Base-by-base conservation (phyloP, 1,284 basidiomycete species). In the Tilletia caries region DNA sequence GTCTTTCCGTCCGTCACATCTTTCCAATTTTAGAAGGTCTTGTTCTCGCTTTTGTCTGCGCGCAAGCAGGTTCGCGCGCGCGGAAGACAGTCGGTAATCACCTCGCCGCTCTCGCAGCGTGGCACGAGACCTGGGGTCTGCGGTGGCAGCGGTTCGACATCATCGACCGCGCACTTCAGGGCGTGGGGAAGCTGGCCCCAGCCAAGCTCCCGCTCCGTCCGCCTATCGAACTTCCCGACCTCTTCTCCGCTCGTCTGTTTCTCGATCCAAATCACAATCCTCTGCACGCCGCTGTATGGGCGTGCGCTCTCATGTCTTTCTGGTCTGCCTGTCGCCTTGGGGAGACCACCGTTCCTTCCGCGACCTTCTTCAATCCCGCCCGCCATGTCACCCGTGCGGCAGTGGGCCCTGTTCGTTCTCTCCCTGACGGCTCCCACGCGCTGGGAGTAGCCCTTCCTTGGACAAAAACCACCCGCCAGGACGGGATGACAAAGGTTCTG, bases 251-350 rank as follows among this genome's bases (percentile, higher is more conserved):
- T 6, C 23, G 13, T 6, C 6, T 8, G 13, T 6, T 8, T 8
- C 23, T 52, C 12, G 6, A 23, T n/a, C 6, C 23, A 8, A 23
- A 25, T 52, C 12, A 6, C 13, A n/a, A 52, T 8, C 50, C 50
- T 52, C 50, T 52, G 12, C 50, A 52, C 50, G 50, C 50, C 6
- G 50, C 50, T 8, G 50, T 52, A 6, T 52, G 50, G 50, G 50
- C 50, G 15, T 52, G 50, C 23, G 50, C 50, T 23, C 23, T 52
- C 12, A n/a, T 52, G 15, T 52, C 50, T 8, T 52, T 8, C 12
- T 52, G 50, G 50, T 8, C 50, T 8, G 23, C 23, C 8, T 52
- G 50, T 25, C 50, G 50, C 6, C 50, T 52, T 23, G 50, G 50
- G 6, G 50, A 52, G 50, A 52, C 50, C 6, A 52, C 50, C 15